A percentile compares a stretch with the other conserved stretches of the same genome.
phyloP scores from a whole-genome alignment of 139 green algal genomes.

The Tetratostichococcus sp. region DNA sequence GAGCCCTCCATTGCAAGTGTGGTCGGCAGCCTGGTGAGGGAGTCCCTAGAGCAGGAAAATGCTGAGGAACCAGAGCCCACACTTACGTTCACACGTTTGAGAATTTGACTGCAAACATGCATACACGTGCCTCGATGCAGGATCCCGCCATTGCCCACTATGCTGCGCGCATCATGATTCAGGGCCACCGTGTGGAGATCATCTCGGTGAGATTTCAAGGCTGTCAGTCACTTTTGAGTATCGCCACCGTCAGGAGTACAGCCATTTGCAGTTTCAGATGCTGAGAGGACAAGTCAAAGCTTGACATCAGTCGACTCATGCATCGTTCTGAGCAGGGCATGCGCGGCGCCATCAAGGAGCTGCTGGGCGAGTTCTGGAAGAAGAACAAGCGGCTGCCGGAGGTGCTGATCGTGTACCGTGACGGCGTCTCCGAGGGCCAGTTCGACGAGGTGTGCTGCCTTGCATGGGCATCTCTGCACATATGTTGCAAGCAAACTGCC shows the following conservation, averaged over 20 bases:
- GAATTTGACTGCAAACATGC: too few species aligned
- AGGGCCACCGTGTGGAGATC: slow-evolving; percentile 41
- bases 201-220: slow-evolving; percentile 15
- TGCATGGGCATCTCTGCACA: background rate
- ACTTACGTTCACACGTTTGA: too few species aligned
- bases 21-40: slow-evolving; percentile 42
- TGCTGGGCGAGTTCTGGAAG: slow-evolving; percentile 40
- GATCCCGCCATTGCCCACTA: slow-evolving; percentile 42
- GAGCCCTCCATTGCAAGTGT: slow-evolving; percentile 56
- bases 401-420: slow-evolving; percentile 43
- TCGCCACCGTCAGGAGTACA: too few species aligned
- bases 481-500: too few species aligned
- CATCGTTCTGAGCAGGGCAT: slow-evolving; percentile 51
- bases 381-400: slow-evolving; percentile 28
- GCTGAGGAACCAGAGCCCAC: too few species aligned
- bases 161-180: slow-evolving; percentile 32
- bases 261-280: too few species aligned
- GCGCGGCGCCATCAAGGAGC: slow-evolving; percentile 40
- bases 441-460: slow-evolving; percentile 61
- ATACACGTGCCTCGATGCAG: too few species aligned
- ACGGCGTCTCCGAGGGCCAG: slow-evolving; percentile 80
- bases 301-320: too few species aligned
- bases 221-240: too few species aligned
- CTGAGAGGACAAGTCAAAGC: too few species aligned
- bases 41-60: too few species aligned